Evolutionary conservation across 1,284 basidiomycete species (phyloP).

Genomic region (Trichosporon sp.): DNA sequence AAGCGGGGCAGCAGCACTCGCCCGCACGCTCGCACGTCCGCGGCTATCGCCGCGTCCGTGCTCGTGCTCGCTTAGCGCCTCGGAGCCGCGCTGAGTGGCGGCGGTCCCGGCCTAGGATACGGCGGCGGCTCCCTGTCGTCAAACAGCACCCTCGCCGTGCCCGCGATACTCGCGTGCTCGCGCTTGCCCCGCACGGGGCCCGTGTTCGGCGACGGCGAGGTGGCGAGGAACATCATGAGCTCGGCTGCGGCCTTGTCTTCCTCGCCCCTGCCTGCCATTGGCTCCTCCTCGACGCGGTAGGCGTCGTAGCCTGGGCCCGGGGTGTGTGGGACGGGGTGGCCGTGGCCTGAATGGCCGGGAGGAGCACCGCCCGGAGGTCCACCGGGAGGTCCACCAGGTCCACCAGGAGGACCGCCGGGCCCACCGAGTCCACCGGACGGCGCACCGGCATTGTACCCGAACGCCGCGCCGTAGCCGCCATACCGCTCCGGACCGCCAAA

Average conservation of each 20-base stretch:
- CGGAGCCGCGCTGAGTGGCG: not conserved
- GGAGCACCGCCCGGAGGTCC: too few relatives aligned
- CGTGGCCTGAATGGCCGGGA: too few relatives aligned
- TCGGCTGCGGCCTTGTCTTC: constrained; percentile 45
- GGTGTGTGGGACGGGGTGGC: too few relatives aligned
- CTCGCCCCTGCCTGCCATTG: constrained; percentile 19
- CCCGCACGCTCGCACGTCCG: too few relatives aligned
- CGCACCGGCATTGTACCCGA: not conserved
- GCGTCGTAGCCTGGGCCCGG: not conserved
- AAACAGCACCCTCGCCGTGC: constrained; percentile 39
- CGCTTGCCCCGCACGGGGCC: constrained; percentile 24
- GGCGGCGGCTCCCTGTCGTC: constrained; percentile 21
- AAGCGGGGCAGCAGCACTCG: too few relatives aligned
- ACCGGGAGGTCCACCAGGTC: too few relatives aligned
- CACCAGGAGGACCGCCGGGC: too few relatives aligned
- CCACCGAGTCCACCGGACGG: not conserved
- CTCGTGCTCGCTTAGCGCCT: not conserved
- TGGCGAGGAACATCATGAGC: constrained; percentile 48
- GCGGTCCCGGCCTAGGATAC: not conserved
- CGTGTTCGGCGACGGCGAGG: too few relatives aligned
- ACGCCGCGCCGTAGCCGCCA: not conserved
- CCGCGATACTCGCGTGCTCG: constrained; percentile 14
- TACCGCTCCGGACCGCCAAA: not conserved
- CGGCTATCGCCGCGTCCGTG: too few relatives aligned
- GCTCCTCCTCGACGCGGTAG: constrained; percentile 3